Evolutionary conservation across 257 asterid genomes (phyloP), one percentile per base, ranked within the genome.

Genomic region (Petunia axillaris): DNA sequence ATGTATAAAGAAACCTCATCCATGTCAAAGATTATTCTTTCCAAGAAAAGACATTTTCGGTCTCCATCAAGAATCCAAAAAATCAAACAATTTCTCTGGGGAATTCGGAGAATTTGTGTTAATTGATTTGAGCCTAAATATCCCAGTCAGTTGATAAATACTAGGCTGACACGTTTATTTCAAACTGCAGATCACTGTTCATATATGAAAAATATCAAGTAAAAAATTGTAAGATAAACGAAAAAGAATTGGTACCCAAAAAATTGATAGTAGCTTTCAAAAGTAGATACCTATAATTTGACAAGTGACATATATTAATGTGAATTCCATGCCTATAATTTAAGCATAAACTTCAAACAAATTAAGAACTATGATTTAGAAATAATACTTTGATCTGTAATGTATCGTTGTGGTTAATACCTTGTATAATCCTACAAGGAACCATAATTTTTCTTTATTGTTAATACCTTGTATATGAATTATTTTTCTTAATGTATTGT

Each of bases 1-100:
- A 43, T 46, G 43, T 71, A 59, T 48, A 71, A 25, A 70, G 6
- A 70, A 46, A 44, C 16, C 13, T 8, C 6, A 46, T 9, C 77
- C 41, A 70, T 41, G 58, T 46, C 59, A 25, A 6, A 46, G 10
- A 71, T 25, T 48, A 71, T 9, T 2, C 2, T 44, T 16, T 68
- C 76, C 57, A 3, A 43, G 57, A 68, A 43, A 16, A 68, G 76
- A 68, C 76, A 70, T 9, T 46, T 70, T 70, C 43, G 0, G 25
- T 71, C 77, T 9, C 60, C n/a, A 71, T 11, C 77, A 71, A 70
- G 43, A 70, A 25, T 70, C 48, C 53, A 70, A 5, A 70, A 5
- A 25, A 71, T 48, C 59, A 16, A 71, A 1, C 8, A 8, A 8
- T 64, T 46, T 46, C 1, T 50, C 9, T 54, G 16, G 58, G 40